Percentiles rank a stretch among this genome's conserved stretches.
phyloP scores from a whole-genome alignment of 331 rosid genomes.

The Acacia concinna region DNA sequence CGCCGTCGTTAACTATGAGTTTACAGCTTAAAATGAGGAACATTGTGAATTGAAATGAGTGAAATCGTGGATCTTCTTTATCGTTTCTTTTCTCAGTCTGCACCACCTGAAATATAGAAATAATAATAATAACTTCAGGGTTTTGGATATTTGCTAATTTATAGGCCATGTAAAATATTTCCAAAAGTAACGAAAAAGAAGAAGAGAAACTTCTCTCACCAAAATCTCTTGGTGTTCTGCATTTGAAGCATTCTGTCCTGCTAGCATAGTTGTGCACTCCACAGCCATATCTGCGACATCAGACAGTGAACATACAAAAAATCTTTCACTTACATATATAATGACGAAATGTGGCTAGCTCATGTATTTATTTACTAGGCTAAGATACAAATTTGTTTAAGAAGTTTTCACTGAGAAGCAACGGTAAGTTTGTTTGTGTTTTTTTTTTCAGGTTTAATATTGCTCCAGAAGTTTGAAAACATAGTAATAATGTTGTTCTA shows the following conservation, averaged over 20 bases:
- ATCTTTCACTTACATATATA: background rate
- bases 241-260: conserved; percentile 81
- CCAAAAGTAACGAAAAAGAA: background rate
- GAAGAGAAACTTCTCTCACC: conserved; percentile 49
- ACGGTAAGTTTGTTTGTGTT: no score
- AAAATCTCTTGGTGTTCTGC: conserved; percentile 72
- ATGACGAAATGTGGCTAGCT: background rate
- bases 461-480: no score
- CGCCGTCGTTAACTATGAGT: conserved; percentile 39
- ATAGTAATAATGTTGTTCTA: no score
- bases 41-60: conserved; percentile 26
- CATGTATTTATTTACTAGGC: background rate
- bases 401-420: no score
- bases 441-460: no score
- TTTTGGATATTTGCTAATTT: background rate
- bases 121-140: conserved; percentile 1
- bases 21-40: conserved; percentile 37
- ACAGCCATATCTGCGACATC: conserved; percentile 68
- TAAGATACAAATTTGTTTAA: no score
- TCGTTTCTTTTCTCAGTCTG: conserved; percentile 39
- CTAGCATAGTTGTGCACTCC: conserved; percentile 92
- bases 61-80: conserved; percentile 26
- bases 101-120: conserved; percentile 47
- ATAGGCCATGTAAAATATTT: background rate
- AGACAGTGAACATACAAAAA: conserved; percentile 24